Base-by-base conservation (phyloP, 805 yeast genomes). In the Candida glaebosa region DNA sequence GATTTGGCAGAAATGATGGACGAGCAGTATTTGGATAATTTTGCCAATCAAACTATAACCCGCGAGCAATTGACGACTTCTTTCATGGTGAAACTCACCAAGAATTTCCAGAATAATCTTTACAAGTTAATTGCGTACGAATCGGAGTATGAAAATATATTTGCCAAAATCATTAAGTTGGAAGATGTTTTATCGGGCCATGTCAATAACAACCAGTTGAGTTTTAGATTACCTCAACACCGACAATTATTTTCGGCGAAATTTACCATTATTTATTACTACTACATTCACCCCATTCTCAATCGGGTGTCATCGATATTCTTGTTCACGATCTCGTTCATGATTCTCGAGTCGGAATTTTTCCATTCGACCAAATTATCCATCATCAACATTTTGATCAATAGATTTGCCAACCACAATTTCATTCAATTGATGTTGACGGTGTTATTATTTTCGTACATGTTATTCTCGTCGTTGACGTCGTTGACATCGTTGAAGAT, bases 261-360 rank as follows among this genome's bases (percentile, higher is more conserved):
- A 38, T 34, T 67, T 10, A 71, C 67, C 33, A 79, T 60, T 45
- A 46, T 60, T 31, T 61, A 66, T 39, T 65, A 73, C 47, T 63
- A 72, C 42, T 67, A 63, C 35, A 35, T 77, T 7, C 55, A 67
- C 5, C 89, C 90, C 0, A 36, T 59, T 5, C 31, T 67, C 1
- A 71, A 73, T 34, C 63, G 78, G n/a, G 16, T 71, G 0, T 45
- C 64, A 15, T 72, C 87, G 0, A 41, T 73, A 0, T 10, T 70
- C 0, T 53, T 82, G 15, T 68, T 67, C 9, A 32, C 53, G 0
- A 51, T 76, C 4, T 77, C 90, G 0, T 57, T 79, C 5, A 54
- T 79, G 2, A 64, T 87, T 3, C 70, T 83, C n/a, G 81, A 84
- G 63, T 82, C 90, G 15, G 96, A 87, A 54, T 63, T 83, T 26